A percentile compares a stretch with the other conserved stretches of the same genome.
phyloP scores from a whole-genome alignment of 1,284 basidiomycete genomes.

The Cutaneotrichosporon sp. region DNA sequence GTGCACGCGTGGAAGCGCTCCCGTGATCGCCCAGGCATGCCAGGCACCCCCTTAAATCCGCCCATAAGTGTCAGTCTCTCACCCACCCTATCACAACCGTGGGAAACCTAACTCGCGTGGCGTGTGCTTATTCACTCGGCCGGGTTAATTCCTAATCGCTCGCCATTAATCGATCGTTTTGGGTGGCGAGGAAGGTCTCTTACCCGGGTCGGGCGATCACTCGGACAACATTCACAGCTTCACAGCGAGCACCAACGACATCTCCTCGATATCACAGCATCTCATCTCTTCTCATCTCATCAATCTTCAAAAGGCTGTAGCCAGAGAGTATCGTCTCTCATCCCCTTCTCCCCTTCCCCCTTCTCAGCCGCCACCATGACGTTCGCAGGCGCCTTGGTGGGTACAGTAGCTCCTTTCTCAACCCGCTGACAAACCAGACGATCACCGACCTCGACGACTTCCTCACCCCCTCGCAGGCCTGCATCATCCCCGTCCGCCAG shows the following conservation, averaged over 20 bases:
- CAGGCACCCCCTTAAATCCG: neutral
- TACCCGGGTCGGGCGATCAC: neutral
- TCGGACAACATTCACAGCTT: too few species aligned
- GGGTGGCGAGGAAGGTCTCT: neutral
- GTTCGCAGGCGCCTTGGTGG: constrained; percentile 84
- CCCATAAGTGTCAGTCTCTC: neutral
- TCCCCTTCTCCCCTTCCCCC: neutral
- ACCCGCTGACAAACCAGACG: constrained; percentile 28
- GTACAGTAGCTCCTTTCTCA: constrained; percentile 39
- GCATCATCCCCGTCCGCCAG: constrained; percentile 84
- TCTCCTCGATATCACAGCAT: neutral
- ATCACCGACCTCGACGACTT: constrained; percentile 95
- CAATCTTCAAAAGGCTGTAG: neutral
- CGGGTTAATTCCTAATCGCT: too few species aligned
- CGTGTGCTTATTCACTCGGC: neutral
- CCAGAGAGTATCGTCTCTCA: neutral
- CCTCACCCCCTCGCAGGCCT: constrained; percentile 93
- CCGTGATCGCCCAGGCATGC: neutral
- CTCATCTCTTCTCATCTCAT: neutral
- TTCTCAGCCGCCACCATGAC: constrained; percentile 58
- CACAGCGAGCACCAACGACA: neutral
- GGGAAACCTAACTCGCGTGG: too few species aligned
- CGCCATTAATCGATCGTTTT: neutral
- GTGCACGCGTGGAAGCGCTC: neutral
- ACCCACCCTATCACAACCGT: too few species aligned